Evolutionary conservation across 2,329 filamentous ascomycete species (phyloP).

Genomic region (Cryphonectria naterciae): DNA sequence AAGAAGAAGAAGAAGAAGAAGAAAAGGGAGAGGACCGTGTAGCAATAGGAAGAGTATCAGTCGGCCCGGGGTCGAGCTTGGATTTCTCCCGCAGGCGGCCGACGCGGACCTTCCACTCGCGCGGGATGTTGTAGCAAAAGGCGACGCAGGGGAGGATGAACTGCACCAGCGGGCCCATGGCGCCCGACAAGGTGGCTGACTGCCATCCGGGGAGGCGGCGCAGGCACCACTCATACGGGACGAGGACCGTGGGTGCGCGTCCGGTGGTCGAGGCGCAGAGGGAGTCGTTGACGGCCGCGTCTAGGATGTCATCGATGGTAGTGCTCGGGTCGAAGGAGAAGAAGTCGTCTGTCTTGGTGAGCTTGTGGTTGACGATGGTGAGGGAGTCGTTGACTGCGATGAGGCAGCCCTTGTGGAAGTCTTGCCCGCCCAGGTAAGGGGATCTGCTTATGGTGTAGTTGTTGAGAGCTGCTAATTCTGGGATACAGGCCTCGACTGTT

Average conservation of each 20-base stretch:
- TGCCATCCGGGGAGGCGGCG: slow-evolving; percentile 35
- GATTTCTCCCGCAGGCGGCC: slow-evolving; percentile 19
- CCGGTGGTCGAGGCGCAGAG: neutral
- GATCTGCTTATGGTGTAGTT: neutral
- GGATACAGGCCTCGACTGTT: neutral
- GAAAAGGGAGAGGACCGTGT: too few relatives aligned
- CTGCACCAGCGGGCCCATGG: slow-evolving; percentile 34
- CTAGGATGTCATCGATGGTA: neutral
- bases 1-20: neutral
- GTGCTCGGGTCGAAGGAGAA: neutral
- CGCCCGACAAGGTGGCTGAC: slow-evolving; percentile 32
- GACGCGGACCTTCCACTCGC: slow-evolving; percentile 34
- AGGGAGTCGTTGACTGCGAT: slow-evolving; percentile 5
- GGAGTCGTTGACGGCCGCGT: neutral
- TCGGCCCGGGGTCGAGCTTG: neutral
- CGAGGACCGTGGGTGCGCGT: slow-evolving; percentile 31
- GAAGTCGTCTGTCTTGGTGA: neutral
- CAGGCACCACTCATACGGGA: slow-evolving; percentile 31
- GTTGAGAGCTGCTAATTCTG: neutral
- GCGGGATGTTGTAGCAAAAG: slow-evolving; percentile 37
- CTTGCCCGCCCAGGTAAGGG: neutral
- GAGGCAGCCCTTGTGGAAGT: slow-evolving; percentile 11
- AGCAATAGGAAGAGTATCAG: too few relatives aligned
- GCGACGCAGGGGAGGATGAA: slow-evolving; percentile 37
- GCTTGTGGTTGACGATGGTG: neutral